Evolutionary conservation across 225 moss, liverwort and hornwort species (phyloP).

Genomic region (Antitrichia curtipendula): DNA sequence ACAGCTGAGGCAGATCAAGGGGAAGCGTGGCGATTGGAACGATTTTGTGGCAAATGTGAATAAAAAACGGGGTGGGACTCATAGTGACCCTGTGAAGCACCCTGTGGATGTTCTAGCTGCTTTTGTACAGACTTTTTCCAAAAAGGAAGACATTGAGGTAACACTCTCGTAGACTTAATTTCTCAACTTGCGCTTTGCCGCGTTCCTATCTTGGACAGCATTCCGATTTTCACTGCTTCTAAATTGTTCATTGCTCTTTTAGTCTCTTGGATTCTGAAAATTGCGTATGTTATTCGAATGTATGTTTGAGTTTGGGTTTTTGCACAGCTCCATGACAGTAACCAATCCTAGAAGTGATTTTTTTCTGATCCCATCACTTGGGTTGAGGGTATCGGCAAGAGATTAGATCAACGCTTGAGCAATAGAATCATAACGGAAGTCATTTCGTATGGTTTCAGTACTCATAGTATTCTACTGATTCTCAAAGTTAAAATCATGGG

Average conservation of each 20-base stretch:
- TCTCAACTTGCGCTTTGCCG: neutral
- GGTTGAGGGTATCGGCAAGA: neutral
- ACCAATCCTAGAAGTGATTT: neutral
- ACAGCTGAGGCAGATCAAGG: conserved; percentile 19
- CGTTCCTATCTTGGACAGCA: neutral
- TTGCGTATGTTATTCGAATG: neutral
- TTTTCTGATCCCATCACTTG: neutral
- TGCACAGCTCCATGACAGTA: neutral
- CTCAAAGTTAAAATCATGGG: neutral
- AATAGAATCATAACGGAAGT: neutral
- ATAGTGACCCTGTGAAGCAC: conserved; percentile 25
- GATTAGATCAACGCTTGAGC: neutral
- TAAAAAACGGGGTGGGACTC: conserved; percentile 7
- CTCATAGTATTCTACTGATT: neutral
- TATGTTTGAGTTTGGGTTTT: neutral
- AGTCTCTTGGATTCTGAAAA: neutral
- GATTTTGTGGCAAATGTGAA: conserved; percentile 36
- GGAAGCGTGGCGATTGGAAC: conserved; percentile 43
- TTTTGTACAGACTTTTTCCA: conserved; percentile 32
- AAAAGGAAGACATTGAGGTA: conserved; percentile 40
- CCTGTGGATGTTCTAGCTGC: conserved; percentile 33
- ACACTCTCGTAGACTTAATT: neutral
- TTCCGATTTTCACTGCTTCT: neutral
- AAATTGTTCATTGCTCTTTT: neutral
- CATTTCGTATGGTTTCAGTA: neutral